Base-by-base conservation (phyloP, 129 eudicot genomes). In the Flaveria ramosissima region DNA sequence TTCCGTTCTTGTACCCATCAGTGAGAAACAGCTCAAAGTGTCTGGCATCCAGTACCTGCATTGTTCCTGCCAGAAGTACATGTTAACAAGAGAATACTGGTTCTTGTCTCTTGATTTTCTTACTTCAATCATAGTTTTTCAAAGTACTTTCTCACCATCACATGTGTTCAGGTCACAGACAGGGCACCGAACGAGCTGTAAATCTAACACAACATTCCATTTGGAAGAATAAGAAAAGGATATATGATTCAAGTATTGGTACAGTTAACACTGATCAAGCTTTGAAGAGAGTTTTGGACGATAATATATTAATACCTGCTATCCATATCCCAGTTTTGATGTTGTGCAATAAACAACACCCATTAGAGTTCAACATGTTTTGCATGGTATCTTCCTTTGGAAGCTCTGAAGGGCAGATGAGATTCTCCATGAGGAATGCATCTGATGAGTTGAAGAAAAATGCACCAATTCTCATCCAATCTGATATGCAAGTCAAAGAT, bases 171-270 rank as follows among this genome's bases (percentile, higher is more conserved):
- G 89, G 88, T 94, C 96, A 70, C 97, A 94, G 64, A 91, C 96
- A 51, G 99, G 99, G 81, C 99, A 94, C 57, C 99, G 90, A 61
- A 87, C 97, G 59, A 94, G 97, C 93, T 94, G 99, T 77, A 94
- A 69, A 88, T 94, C 99, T 94, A 55, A 82, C 74, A 62, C 19
- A 82, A 47, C 13, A 73, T n/a, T 27, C 20, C 83, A 63, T 71
- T 79, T 62, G 52, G 32, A 15, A 66, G 27, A 17, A 66, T 66
- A 39, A 39, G 41, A 43, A 20, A 55, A 77, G 9, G 50, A 52
- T 59, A 53, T 60, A 14, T 80, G 23, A 70, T 32, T 30, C 53
- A 71, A 78, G 48, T 57, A 50, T 36, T 4, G 41, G 1, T 4
- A 51, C 45, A 32, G 32, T 50, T 74, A 74, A 51, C 14, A 41